Conservation (phyloP, 2,329 filamentous ascomycete species). For the Penicillium sp. region DNA sequence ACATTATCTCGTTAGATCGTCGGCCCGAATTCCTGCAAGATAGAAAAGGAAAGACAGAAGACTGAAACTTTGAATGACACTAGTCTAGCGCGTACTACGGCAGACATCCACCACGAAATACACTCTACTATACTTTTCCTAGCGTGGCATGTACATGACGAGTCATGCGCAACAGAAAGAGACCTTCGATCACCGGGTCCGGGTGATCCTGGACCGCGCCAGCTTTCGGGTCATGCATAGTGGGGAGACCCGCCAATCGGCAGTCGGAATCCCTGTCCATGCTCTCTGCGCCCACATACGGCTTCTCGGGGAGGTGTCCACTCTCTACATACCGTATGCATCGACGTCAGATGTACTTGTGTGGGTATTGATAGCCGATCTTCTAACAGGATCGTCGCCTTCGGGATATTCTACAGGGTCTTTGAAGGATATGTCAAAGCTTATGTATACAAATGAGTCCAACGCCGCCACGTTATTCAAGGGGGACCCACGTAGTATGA, state of each 20-base stretch:
- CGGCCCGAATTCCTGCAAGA: not conserved
- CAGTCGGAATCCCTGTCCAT: slow-evolving; percentile 9
- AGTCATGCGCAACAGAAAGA: slow-evolving; percentile 3
- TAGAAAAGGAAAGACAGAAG: not conserved
- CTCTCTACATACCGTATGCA: not conserved
- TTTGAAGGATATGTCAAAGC: slow-evolving; percentile 1
- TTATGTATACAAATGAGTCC: slow-evolving; percentile 11
- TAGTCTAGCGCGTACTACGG: not conserved
- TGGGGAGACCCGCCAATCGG: slow-evolving; percentile 9
- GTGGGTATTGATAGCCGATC: not conserved
- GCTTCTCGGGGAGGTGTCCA: not conserved
- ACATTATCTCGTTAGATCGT: not conserved
- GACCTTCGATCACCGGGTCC: slow-evolving; percentile 1
- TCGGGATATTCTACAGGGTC: not conserved
- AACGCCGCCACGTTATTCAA: slow-evolving; percentile 6
- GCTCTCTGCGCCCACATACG: not conserved
- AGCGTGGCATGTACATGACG: not conserved
- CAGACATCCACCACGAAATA: not conserved
- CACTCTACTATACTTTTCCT: not conserved
- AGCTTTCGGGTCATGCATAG: slow-evolving; percentile 4
- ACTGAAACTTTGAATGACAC: not conserved
- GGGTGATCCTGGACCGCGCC: slow-evolving; percentile 6
- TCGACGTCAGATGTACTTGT: not conserved
- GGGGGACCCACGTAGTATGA: not conserved
- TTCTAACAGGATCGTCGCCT: not conserved